Evolutionary conservation across 2,329 filamentous ascomycete genomes (phyloP).

Genomic region (Balansia obtecta): DNA sequence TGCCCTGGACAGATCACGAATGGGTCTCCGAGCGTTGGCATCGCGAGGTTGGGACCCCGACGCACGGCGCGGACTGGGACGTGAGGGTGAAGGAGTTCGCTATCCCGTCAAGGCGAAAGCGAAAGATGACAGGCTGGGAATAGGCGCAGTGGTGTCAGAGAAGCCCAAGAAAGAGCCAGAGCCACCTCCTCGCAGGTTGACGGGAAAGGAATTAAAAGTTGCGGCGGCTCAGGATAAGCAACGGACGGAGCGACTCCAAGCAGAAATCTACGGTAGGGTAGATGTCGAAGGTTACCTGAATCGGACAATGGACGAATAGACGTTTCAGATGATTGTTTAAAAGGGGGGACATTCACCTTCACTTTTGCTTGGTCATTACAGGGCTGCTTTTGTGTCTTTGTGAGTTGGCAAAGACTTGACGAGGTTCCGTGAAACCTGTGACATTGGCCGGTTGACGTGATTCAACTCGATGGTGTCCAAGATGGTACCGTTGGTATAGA

Average conservation of each 20-base stretch:
- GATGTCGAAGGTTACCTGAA: conserved; percentile 66
- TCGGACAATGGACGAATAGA: conserved; percentile 14
- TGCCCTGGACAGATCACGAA: conserved; percentile 54
- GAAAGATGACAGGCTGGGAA: conserved; percentile 64
- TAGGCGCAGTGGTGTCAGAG: conserved; percentile 41
- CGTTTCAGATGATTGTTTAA: background rate
- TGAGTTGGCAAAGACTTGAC: background rate
- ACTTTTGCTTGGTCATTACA: background rate
- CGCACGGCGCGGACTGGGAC: conserved; percentile 58
- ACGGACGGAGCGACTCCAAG: conserved; percentile 49
- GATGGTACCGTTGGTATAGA: too few species aligned
- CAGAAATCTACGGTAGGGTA: conserved; percentile 62
- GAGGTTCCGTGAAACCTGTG: background rate
- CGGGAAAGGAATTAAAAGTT: conserved; percentile 38
- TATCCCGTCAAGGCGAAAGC: conserved; percentile 60
- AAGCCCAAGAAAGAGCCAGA: conserved; percentile 30
- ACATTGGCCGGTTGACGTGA: background rate
- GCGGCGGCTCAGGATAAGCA: conserved; percentile 36
- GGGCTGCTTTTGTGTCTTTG: background rate
- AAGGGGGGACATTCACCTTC: background rate
- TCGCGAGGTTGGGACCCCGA: conserved; percentile 67
- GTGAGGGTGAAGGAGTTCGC: conserved; percentile 56
- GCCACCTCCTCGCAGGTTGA: conserved; percentile 44
- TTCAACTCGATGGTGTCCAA: too few species aligned
- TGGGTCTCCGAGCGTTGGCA: conserved; percentile 55